Conservation (phyloP, 129 eudicot genomes). For the Flaveria trinervia region DNA sequence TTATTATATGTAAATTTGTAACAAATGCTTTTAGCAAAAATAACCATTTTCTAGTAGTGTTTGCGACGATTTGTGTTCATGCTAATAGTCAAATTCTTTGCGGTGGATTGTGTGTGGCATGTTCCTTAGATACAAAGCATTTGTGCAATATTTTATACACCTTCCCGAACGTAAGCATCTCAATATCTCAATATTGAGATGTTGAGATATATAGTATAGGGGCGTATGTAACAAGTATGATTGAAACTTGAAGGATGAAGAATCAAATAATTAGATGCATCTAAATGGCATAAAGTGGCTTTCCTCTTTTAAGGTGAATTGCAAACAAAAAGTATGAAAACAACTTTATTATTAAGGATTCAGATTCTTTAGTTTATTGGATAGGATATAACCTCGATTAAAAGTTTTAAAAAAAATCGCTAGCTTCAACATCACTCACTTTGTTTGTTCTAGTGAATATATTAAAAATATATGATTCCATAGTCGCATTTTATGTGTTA, state of each 20-base stretch:
- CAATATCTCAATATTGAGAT: no score
- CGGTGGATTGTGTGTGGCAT: no score
- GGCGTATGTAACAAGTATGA: no score
- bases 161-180: no score
- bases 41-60: no score
- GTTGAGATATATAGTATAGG: no score
- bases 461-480: constrained; percentile 5
- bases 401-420: constrained; percentile 15
- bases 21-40: no score
- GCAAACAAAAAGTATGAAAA: constrained; percentile 15
- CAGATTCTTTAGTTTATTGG: constrained; percentile 41
- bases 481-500: not conserved
- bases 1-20: no score
- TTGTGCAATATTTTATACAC: no score
- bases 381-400: constrained; percentile 32
- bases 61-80: no score
- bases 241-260: not conserved
- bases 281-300: constrained; percentile 31
- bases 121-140: no score
- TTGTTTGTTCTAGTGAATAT: constrained; percentile 5
- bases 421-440: constrained; percentile 32
- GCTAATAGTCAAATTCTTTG: no score
- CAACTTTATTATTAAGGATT: constrained; percentile 33
- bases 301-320: constrained; percentile 34
- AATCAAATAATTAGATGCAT: constrained; percentile 21